Conservation (phyloP, 2,329 filamentous ascomycete genomes). For the Triangularia setosa region DNA sequence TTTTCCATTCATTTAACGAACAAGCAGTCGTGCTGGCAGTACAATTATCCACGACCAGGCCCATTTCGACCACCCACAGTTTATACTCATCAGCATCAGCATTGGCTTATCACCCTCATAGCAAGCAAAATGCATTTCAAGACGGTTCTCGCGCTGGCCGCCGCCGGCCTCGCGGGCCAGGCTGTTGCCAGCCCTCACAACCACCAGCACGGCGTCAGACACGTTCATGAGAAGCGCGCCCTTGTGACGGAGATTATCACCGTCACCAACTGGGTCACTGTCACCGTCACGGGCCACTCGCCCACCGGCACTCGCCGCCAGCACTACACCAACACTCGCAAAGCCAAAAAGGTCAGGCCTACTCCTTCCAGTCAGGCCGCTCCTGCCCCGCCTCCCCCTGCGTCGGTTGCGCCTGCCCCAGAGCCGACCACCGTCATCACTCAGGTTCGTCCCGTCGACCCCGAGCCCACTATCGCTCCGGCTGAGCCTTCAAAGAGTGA, state of each 20-base stretch:
- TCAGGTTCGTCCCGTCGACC: conserved; percentile 12
- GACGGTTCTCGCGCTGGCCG: conserved; percentile 39
- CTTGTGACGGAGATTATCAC: conserved; percentile 34
- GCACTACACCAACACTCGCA: conserved; percentile 22
- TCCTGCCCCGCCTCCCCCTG: conserved; percentile 8
- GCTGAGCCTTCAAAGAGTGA: background rate
- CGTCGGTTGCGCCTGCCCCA: background rate
- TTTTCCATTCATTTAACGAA: conserved; percentile 22
- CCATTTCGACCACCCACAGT: background rate
- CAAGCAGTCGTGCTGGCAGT: conserved; percentile 24
- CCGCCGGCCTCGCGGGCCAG: conserved; percentile 42
- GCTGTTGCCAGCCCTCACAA: conserved; percentile 41
- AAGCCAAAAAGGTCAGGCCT: conserved; percentile 12
- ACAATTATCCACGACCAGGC: conserved; percentile 7
- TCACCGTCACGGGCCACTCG: conserved; percentile 37
- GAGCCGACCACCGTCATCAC: conserved; percentile 24
- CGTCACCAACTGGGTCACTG: conserved; percentile 39
- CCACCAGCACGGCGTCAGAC: conserved; percentile 39
- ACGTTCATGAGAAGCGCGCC: conserved; percentile 33
- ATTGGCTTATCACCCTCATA: conserved; percentile 18
- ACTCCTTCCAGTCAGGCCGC: conserved; percentile 9
- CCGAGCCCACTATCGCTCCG: conserved; percentile 16
- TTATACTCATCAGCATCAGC: background rate
- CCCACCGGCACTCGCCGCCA: conserved; percentile 13
- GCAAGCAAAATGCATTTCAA: conserved; percentile 39